These are phyloP conservation scores for Ogataea saltuana DNA, from an alignment of 805 yeast genomes.

Conservation along the genomic window DNA sequence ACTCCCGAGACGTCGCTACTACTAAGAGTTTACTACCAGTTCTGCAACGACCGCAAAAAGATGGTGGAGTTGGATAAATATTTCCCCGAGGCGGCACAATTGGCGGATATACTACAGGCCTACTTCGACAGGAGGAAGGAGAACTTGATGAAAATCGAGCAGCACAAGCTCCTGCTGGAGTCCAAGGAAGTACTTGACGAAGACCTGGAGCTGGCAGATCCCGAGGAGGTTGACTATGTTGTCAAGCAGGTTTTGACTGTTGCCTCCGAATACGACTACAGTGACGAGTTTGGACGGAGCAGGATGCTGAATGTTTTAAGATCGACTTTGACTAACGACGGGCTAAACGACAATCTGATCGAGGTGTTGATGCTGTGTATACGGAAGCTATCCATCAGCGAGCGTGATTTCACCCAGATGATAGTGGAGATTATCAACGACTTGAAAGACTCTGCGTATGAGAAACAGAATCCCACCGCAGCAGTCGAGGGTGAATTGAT, in stretches of 20 bases:
- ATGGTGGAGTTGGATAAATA: slow-evolving; percentile 60
- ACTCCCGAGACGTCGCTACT: slow-evolving; percentile 77
- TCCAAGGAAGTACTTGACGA: slow-evolving; percentile 20
- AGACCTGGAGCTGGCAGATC: slow-evolving; percentile 41
- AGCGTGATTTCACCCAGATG: slow-evolving; percentile 81
- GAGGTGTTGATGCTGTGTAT: slow-evolving; percentile 64
- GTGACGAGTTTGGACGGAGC: slow-evolving; percentile 89
- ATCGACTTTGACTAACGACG: slow-evolving; percentile 57
- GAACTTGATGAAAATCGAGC: slow-evolving; percentile 28
- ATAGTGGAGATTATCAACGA: slow-evolving; percentile 85
- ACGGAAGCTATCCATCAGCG: slow-evolving; percentile 70
- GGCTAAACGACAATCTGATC: slow-evolving; percentile 53
- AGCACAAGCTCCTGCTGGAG: slow-evolving; percentile 22
- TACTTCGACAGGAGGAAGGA: slow-evolving; percentile 54
- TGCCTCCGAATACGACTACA: slow-evolving; percentile 74
- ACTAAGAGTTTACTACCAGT: slow-evolving; percentile 63
- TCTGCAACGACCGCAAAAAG: slow-evolving; percentile 56
- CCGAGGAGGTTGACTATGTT: slow-evolving; percentile 66
- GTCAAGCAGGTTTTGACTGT: slow-evolving; percentile 70
- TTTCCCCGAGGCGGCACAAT: slow-evolving; percentile 76
- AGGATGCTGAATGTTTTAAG: slow-evolving; percentile 63
- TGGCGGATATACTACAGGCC: slow-evolving; percentile 58
- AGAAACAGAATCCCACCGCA: slow-evolving; percentile 26
- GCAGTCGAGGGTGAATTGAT: slow-evolving; percentile 30
- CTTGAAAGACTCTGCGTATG: slow-evolving; percentile 65